Evolutionary conservation across 768 basidiomycete species (phyloP).

Genomic region (Mycena metata): DNA sequence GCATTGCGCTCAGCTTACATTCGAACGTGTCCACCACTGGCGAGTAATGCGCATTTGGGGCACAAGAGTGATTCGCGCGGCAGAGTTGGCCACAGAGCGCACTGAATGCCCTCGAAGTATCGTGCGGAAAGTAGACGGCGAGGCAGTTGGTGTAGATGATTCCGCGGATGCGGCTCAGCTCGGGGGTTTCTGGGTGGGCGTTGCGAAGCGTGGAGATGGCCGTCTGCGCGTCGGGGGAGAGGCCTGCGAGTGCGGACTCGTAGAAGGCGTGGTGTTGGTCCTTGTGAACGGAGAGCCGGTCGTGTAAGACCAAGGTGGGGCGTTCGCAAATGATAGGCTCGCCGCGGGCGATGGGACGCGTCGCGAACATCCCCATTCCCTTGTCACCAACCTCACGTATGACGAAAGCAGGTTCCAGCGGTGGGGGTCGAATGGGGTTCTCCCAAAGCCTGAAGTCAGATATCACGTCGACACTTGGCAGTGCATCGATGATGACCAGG

Average conservation of each 20-base stretch:
- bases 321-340: slow-evolving; percentile 36
- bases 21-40: slow-evolving; percentile 18
- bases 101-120: neutral
- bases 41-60: slow-evolving; percentile 32
- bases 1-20: slow-evolving; percentile 27
- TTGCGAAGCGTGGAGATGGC: slow-evolving; percentile 30
- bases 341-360: slow-evolving; percentile 28
- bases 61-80: slow-evolving; percentile 35
- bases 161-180: slow-evolving; percentile 16
- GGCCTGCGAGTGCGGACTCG: slow-evolving; percentile 22
- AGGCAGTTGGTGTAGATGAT: slow-evolving; percentile 32
- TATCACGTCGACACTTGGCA: too few relatives aligned
- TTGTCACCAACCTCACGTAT: slow-evolving; percentile 18
- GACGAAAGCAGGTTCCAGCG: slow-evolving; percentile 14
- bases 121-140: slow-evolving; percentile 8
- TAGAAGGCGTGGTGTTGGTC: slow-evolving; percentile 23
- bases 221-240: slow-evolving; percentile 16
- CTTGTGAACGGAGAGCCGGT: neutral
- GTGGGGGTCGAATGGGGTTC: too few relatives aligned
- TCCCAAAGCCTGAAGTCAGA: too few relatives aligned
- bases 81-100: slow-evolving; percentile 30
- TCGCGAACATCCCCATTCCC: slow-evolving; percentile 35
- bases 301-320: slow-evolving; percentile 25
- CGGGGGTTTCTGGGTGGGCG: slow-evolving; percentile 7
- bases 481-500: too few relatives aligned